Conservation (phyloP, 2,329 filamentous ascomycete genomes). For the Phoma herbarum region DNA sequence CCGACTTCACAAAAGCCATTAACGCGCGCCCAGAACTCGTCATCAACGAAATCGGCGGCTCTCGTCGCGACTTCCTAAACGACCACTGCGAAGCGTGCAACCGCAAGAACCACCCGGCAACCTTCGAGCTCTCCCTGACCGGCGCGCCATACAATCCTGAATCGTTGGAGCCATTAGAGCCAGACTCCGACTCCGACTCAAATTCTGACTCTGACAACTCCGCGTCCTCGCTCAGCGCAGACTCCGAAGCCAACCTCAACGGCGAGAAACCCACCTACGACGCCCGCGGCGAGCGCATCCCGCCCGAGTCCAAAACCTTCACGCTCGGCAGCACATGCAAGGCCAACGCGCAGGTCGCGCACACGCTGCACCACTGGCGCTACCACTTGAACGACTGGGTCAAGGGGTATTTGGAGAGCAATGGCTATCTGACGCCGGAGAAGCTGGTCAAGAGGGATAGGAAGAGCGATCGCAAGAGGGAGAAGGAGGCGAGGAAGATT, state of each 20-base stretch:
- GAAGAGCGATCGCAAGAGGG: slow-evolving; percentile 67
- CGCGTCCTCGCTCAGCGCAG: slow-evolving; percentile 37
- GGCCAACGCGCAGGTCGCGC: slow-evolving; percentile 72
- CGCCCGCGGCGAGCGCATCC: slow-evolving; percentile 38
- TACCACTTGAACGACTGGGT: slow-evolving; percentile 77
- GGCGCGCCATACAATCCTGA: slow-evolving; percentile 72
- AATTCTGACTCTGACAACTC: slow-evolving; percentile 32
- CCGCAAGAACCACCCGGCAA: slow-evolving; percentile 72
- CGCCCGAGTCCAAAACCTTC: slow-evolving; percentile 41
- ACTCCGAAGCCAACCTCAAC: slow-evolving; percentile 30
- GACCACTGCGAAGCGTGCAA: slow-evolving; percentile 74
- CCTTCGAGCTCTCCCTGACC: slow-evolving; percentile 67
- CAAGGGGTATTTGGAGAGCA: slow-evolving; percentile 65
- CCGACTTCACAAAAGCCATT: slow-evolving; percentile 71
- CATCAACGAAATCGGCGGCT: slow-evolving; percentile 40
- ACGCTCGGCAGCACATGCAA: slow-evolving; percentile 59
- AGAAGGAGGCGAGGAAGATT: slow-evolving; percentile 69
- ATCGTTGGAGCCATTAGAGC: slow-evolving; percentile 69
- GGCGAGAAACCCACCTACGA: slow-evolving; percentile 40
- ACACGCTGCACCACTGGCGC: slow-evolving; percentile 79
- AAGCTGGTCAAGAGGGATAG: slow-evolving; percentile 69
- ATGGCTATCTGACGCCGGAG: slow-evolving; percentile 66
- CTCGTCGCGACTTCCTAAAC: slow-evolving; percentile 25
- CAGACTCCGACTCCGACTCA: slow-evolving; percentile 48
- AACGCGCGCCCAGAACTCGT: slow-evolving; percentile 69